Evolutionary conservation across 148 eudicot genomes (phyloP).

Genomic region (Chenopodium quinoa): DNA sequence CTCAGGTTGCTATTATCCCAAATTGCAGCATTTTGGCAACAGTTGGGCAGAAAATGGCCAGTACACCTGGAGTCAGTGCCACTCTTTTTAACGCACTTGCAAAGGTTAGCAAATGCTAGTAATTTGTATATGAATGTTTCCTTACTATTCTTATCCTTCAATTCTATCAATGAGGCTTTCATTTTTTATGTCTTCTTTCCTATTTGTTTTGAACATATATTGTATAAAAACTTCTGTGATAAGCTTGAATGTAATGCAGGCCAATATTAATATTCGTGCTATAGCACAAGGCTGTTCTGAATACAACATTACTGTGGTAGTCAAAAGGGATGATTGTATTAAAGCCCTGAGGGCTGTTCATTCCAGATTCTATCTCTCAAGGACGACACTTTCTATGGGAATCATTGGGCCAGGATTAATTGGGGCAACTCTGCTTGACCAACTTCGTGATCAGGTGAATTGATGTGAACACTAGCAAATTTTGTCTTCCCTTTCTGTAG

Average conservation of each 20-base stretch:
- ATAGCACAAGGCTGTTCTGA: slow-evolving; percentile 99
- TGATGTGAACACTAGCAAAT: background rate
- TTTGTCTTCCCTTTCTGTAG: slow-evolving; percentile 1
- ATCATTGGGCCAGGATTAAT: slow-evolving; percentile 97
- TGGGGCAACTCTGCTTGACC: slow-evolving; percentile 90
- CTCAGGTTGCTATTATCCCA: slow-evolving; percentile 82
- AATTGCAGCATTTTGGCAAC: slow-evolving; percentile 96
- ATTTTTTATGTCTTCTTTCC: background rate
- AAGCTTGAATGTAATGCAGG: slow-evolving; percentile 45
- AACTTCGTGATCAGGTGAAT: slow-evolving; percentile 85
- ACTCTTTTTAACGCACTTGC: slow-evolving; percentile 90
- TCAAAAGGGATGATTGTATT: slow-evolving; percentile 86
- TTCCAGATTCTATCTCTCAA: slow-evolving; percentile 91
- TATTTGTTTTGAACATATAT: background rate
- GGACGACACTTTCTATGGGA: slow-evolving; percentile 92
- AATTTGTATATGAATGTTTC: background rate
- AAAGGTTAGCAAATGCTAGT: slow-evolving; percentile 50
- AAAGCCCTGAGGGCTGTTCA: slow-evolving; percentile 90
- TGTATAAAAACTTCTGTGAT: background rate
- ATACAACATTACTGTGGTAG: slow-evolving; percentile 86
- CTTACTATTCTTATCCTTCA: background rate
- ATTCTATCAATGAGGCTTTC: slow-evolving; percentile 9
- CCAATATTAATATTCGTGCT: slow-evolving; percentile 91
- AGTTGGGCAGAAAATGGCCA: slow-evolving; percentile 98
- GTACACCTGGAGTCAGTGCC: slow-evolving; percentile 99